phyloP scores from a whole-genome alignment of 2,329 filamentous ascomycete genomes.

The Ascochyta rabiei region DNA sequence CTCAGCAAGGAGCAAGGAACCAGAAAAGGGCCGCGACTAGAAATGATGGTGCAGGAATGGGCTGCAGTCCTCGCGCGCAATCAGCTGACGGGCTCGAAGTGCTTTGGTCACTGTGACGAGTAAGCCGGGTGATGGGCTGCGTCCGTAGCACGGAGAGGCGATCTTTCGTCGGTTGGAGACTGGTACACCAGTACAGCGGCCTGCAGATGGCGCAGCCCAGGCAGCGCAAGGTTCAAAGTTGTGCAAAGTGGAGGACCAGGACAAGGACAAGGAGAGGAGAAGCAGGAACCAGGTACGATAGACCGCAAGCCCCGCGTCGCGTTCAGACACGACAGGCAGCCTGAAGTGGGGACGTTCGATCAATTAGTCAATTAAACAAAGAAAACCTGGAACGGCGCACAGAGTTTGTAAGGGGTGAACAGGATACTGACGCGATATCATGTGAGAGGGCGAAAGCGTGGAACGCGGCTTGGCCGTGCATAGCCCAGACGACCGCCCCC shows the following conservation, averaged over 20 bases:
- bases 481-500: background rate
- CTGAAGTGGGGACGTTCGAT: background rate
- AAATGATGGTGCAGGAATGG: background rate
- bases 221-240: background rate
- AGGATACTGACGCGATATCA: conserved; percentile 38
- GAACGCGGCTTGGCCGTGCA: background rate
- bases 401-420: background rate
- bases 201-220: background rate
- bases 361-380: background rate
- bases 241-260: background rate
- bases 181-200: background rate
- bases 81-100: conserved; percentile 8
- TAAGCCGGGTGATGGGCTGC: background rate
- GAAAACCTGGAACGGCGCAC: background rate
- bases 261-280: background rate
- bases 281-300: too few relatives aligned
- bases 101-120: background rate
- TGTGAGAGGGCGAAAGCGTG: conserved; percentile 38
- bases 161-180: background rate
- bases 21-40: background rate
- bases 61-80: conserved; percentile 6
- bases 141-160: too few relatives aligned
- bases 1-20: background rate
- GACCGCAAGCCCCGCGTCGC: background rate
- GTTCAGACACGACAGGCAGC: background rate